Base-by-base conservation (phyloP, 2,329 filamentous ascomycete species). In the Aschersonia sp. region DNA sequence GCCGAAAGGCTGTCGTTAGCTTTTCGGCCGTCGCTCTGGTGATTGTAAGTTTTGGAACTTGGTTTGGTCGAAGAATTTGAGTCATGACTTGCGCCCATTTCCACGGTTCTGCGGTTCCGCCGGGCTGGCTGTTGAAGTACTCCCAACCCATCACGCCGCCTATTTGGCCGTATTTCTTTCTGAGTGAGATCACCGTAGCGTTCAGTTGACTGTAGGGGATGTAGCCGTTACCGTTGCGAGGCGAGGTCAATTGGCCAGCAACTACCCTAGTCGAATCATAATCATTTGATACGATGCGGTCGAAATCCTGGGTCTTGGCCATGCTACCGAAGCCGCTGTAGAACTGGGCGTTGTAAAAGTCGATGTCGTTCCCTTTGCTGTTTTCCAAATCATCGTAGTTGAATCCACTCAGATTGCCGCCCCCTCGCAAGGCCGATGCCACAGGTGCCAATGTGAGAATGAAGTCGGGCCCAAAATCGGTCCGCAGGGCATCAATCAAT, bases 61-160 rank as follows among this genome's bases (percentile, higher is more conserved):
- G 45, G 44, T 50, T 39, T 1, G 53, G 53, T 2, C 65, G 52
- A 52, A 62, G 52, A 50, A 62, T 62, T 43, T 51, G 56, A 1
- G 49, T 50, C 49, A 50, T 50, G 22, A 50, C 43, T 29, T 50
- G 76, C 75, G 84, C 84, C 87, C 87, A 94, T 54, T 83, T 70
- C 81, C 82, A 88, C 0, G 84, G 83, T 48, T 68, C 65, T 12
- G 65, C 63, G n/a, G 59, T 57, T 44, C 74, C 76, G 5, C 78
- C 76, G 1, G 49, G 49, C 29, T 30, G 12, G 44, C 49, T 76
- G 65, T 92, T 90, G 66, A 87, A 94, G 58, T 89, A 94, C 65
- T 94, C 88, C 88, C 88, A 94, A 4, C 86, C 87, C 78, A 89
- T 88, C 2, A 94, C 79, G 1, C 88, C 88, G 1, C 87, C 88